Evolutionary conservation across 208 protist genomes (phyloP), one percentile per base, ranked within the genome.

Genomic region (Zelonia costaricensis): DNA sequence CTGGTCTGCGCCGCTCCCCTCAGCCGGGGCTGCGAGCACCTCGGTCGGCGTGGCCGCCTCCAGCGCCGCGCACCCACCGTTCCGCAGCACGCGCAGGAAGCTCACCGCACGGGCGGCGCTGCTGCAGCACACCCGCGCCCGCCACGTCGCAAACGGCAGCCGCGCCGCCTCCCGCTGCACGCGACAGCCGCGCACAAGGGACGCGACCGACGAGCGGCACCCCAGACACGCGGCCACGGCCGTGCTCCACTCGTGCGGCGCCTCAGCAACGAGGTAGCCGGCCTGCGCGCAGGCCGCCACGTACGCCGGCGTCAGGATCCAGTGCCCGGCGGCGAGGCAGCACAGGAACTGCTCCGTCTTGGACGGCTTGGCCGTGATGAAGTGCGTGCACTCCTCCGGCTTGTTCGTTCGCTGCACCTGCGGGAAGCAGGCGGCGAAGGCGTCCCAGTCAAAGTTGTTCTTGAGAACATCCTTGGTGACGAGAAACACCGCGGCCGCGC

Each of bases 381-480:
- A 86, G 51, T 93, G 86, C 36, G 83, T 93, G 72, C 86, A 91
- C 20, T 80, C 81, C 31, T 86, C 76, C 12, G 78, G 55, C 12
- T 64, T 77, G 15, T 15, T 70, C 1, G 73, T 73, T 22, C 45
- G 51, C 18, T 48, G 56, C n/a, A 62, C 30, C 13, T 35, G 47
- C 12, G 70, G 63, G 42, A 71, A 67, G 22, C 30, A 15, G 7
- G 28, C 22, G 1, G 42, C 36, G 22, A 77, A 71, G 3, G 22
- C 30, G 12, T 55, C 54, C 28, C 54, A 62, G 54, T 77, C 53
- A 22, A 66, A 42, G 6, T 66, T 35, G n/a, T 40, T 27, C 20
- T 52, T 66, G 8, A 48, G 16, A 7, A 66, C 49, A 13, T 77
- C 63, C 28, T 63, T 71, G 16, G 57, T 67, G 46, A 77, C 28